phyloP scores from a whole-genome alignment of 2,329 filamentous ascomycete genomes.

The Paecilomyces variotii region DNA sequence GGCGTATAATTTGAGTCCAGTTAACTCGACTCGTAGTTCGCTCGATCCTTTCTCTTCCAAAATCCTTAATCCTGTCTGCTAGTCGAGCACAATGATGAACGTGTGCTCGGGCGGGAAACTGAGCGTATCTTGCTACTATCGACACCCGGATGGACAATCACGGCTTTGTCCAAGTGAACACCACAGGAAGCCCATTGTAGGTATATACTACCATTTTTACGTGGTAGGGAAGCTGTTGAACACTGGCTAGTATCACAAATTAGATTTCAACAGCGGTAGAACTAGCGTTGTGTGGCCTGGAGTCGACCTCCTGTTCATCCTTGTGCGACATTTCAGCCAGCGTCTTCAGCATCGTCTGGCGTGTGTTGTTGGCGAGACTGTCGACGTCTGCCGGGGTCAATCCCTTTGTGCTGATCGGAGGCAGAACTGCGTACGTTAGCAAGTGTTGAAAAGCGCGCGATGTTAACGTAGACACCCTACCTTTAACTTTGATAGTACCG shows the following conservation, averaged over 20 bases:
- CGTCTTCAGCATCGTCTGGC: conserved; percentile 66
- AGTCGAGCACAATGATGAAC: background rate
- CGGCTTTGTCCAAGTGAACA: background rate
- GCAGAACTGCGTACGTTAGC: conserved; percentile 51
- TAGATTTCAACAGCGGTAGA: conserved; percentile 29
- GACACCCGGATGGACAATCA: background rate
- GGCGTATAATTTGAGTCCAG: background rate
- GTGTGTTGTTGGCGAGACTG: conserved; percentile 57
- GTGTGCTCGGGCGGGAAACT: background rate
- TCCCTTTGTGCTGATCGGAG: conserved; percentile 68
- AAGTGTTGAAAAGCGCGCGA: background rate
- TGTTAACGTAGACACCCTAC: conserved; percentile 33
- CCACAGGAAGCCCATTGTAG: background rate
- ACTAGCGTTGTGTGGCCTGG: conserved; percentile 13
- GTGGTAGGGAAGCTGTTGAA: background rate
- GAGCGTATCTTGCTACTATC: background rate
- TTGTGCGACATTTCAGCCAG: conserved; percentile 36
- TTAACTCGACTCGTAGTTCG: background rate
- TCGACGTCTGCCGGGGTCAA: conserved; percentile 72
- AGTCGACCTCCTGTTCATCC: conserved; percentile 12
- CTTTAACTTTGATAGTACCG: conserved; percentile 66
- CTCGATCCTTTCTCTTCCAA: background rate
- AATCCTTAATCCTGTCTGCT: background rate
- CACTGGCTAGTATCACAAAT: conserved; percentile 8
- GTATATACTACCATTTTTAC: background rate